Evolutionary conservation across 306 rosid genomes (phyloP).

Genomic region (Dryas drummondii): DNA sequence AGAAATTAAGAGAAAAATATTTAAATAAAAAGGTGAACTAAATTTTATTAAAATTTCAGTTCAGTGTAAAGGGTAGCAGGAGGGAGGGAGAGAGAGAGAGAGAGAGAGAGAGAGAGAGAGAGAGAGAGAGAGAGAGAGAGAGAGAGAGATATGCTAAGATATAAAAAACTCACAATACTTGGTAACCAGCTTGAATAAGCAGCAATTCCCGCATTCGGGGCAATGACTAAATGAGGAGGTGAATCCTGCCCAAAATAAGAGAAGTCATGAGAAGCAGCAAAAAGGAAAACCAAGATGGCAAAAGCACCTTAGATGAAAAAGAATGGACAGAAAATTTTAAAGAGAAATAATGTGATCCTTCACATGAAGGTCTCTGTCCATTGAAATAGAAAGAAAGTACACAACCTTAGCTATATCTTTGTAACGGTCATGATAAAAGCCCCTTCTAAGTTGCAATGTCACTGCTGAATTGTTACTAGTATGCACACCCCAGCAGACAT

Average conservation of each 20-base stretch:
- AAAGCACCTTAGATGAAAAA: background rate
- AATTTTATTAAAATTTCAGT: background rate
- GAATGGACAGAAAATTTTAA: background rate
- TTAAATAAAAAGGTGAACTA: background rate
- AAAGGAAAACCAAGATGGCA: background rate
- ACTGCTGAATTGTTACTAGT: slow-evolving; percentile 38
- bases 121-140: background rate
- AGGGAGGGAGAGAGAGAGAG: no score
- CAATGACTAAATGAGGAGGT: slow-evolving; percentile 67
- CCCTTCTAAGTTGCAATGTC: slow-evolving; percentile 65
- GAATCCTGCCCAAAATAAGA: slow-evolving; percentile 42
- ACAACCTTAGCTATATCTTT: slow-evolving; percentile 59
- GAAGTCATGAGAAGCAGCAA: slow-evolving; percentile 13
- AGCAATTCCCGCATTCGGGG: slow-evolving; percentile 91
- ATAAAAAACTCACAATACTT: slow-evolving; percentile 56
- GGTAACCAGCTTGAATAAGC: slow-evolving; percentile 91
- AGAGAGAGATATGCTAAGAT: background rate
- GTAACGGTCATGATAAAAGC: slow-evolving; percentile 80
- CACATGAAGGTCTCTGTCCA: background rate
- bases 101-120: no score
- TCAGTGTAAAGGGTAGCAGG: background rate
- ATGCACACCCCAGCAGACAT: slow-evolving; percentile 18
- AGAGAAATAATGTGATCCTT: slow-evolving; percentile 11
- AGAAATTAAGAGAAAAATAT: slow-evolving; percentile 10
- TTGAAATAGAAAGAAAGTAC: slow-evolving; percentile 10